Conservation (phyloP, 2,329 filamentous ascomycete species). For the Magnaporthiopsis incrustans region DNA sequence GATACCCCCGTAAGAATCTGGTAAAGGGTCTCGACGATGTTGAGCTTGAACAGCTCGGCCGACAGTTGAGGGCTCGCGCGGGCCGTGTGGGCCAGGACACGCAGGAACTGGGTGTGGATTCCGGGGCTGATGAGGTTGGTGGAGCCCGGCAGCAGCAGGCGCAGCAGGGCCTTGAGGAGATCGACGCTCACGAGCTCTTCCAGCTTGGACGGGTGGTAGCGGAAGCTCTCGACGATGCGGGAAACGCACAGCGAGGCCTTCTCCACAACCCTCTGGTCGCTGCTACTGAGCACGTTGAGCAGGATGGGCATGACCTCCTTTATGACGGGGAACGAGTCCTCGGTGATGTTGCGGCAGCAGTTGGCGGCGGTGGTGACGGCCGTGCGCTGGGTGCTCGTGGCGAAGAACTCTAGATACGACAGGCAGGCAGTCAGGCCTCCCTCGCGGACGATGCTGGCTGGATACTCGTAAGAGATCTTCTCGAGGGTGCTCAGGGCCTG, state of each 20-base stretch:
- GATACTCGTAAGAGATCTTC: conserved; percentile 96
- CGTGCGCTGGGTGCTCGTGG: conserved; percentile 91
- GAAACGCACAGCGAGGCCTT: conserved; percentile 94
- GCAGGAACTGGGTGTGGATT: conserved; percentile 93
- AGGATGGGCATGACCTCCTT: conserved; percentile 95
- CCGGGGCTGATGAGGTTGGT: conserved; percentile 91
- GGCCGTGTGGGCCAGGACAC: conserved; percentile 83
- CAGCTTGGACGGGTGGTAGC: conserved; percentile 75
- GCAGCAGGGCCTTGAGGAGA: conserved; percentile 74
- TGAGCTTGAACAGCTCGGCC: conserved; percentile 87
- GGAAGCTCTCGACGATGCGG: conserved; percentile 94
- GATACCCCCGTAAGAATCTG: conserved; percentile 96
- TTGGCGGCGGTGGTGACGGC: conserved; percentile 97
- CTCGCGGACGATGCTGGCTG: conserved; percentile 88
- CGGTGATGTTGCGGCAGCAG: conserved; percentile 92
- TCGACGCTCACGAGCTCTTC: conserved; percentile 89
- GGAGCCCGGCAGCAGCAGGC: conserved; percentile 83
- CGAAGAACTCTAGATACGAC: conserved; percentile 94
- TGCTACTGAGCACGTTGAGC: conserved; percentile 82
- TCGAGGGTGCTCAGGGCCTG: conserved; percentile 94
- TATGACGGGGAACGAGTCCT: conserved; percentile 86
- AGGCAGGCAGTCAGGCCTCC: conserved; percentile 93
- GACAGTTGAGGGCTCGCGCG: conserved; percentile 82
- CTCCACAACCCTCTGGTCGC: conserved; percentile 92
- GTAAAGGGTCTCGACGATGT: conserved; percentile 94